phyloP scores from a whole-genome alignment of 1,284 basidiomycete genomes.

The Microbotryomycetes sp. region DNA sequence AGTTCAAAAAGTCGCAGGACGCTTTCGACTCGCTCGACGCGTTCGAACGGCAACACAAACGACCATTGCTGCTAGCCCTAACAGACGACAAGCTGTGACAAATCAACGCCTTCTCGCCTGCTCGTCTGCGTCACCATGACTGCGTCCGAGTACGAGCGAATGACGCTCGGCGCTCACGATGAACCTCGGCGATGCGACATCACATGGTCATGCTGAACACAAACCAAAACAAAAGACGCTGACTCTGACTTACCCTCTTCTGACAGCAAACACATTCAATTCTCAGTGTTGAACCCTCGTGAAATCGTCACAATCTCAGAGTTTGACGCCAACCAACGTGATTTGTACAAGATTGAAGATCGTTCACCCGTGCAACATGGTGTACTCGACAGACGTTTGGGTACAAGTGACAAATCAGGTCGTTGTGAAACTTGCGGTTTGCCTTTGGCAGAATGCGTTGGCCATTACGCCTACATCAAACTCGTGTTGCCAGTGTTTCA shows the following conservation, averaged over 20 bases:
- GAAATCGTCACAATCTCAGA: slow-evolving; percentile 90
- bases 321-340: slow-evolving; percentile 85
- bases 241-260: not conserved
- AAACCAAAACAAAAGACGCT: too few relatives aligned
- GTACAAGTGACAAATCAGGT: slow-evolving; percentile 87
- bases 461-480: slow-evolving; percentile 74
- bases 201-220: too few relatives aligned
- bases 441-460: slow-evolving; percentile 88
- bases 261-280: slow-evolving; percentile 82
- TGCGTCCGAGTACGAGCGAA: too few relatives aligned
- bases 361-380: slow-evolving; percentile 82
- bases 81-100: too few relatives aligned
- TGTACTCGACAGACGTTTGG: slow-evolving; percentile 80
- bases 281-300: slow-evolving; percentile 82
- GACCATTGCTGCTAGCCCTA: too few relatives aligned
- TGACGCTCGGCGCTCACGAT: too few relatives aligned
- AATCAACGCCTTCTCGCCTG: too few relatives aligned
- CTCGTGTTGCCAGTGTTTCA: slow-evolving; percentile 91
- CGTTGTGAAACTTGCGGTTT: slow-evolving; percentile 94
- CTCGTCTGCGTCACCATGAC: too few relatives aligned
- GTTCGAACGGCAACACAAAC: too few relatives aligned
- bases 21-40: too few relatives aligned
- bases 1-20: too few relatives aligned
- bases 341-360: slow-evolving; percentile 64
- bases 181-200: too few relatives aligned